phyloP scores from a whole-genome alignment of 2,329 filamentous ascomycete genomes.

The Fusarium equiseti region DNA sequence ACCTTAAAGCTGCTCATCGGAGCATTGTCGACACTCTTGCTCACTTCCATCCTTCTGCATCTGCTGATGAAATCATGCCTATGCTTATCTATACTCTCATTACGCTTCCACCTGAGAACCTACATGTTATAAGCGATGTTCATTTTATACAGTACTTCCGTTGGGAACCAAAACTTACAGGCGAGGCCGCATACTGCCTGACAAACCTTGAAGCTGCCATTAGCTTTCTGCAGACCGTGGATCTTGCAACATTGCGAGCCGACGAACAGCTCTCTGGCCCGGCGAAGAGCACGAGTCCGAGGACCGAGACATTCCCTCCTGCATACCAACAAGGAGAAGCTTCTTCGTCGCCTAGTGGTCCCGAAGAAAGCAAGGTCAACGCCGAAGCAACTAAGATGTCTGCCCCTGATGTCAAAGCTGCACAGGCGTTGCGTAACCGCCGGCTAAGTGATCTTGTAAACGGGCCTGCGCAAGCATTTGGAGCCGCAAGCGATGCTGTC shows the following conservation, averaged over 20 bases:
- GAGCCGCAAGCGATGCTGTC: conserved; percentile 85
- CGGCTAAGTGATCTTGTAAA: conserved; percentile 89
- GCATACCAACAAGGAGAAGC: conserved; percentile 64
- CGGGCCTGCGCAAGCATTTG: conserved; percentile 83
- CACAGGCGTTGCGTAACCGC: conserved; percentile 72
- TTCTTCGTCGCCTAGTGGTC: conserved; percentile 49
- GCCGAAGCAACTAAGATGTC: conserved; percentile 53
- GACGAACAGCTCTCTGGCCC: conserved; percentile 81
- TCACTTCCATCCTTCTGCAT: conserved; percentile 80
- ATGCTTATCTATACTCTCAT: conserved; percentile 97
- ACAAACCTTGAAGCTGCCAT: conserved; percentile 96
- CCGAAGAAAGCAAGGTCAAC: conserved; percentile 51
- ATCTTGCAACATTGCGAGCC: conserved; percentile 86
- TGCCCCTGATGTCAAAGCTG: conserved; percentile 59
- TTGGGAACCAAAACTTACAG: conserved; percentile 85
- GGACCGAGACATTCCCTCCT: conserved; percentile 68
- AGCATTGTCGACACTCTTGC: conserved; percentile 89
- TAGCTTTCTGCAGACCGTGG: conserved; percentile 94
- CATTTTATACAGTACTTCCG: conserved; percentile 94
- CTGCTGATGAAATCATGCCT: conserved; percentile 95
- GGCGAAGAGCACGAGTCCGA: conserved; percentile 65
- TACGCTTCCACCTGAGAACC: conserved; percentile 84
- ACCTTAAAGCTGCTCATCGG: conserved; percentile 90
- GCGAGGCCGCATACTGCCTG: conserved; percentile 94
- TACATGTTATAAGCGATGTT: conserved; percentile 94